Percentiles rank a stretch among this genome's conserved stretches.
These are phyloP conservation scores for Glutinoglossum americanum DNA, from an alignment of 495 filamentous ascomycete genomes.

Conservation along the genomic window DNA sequence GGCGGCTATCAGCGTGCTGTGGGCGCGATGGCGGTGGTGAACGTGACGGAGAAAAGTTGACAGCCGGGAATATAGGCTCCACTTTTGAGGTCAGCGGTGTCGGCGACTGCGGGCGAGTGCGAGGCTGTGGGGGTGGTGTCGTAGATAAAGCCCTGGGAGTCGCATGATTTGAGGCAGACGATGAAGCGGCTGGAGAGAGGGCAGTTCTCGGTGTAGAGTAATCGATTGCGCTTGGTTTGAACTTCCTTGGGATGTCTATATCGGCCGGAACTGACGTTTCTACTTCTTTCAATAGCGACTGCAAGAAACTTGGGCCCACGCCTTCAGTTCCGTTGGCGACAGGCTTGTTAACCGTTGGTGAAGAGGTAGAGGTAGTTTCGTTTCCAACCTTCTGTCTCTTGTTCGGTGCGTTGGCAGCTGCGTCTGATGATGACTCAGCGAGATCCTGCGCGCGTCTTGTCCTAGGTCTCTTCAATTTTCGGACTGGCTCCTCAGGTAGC, in stretches of 20 bases:
- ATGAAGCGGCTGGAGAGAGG: constrained; percentile 56
- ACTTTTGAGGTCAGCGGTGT: constrained; percentile 24
- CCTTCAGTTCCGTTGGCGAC: background rate
- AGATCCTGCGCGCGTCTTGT: constrained; percentile 34
- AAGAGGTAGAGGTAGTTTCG: background rate
- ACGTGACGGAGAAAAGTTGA: constrained; percentile 17
- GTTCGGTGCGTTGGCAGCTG: constrained; percentile 15
- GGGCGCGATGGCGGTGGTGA: constrained; percentile 4
- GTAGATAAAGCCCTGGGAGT: constrained; percentile 47
- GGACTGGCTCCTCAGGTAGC: constrained; percentile 35
- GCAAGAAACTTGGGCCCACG: constrained; percentile 43
- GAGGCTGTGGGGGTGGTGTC: constrained; percentile 54
- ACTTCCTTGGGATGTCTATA: constrained; percentile 26
- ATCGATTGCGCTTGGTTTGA: constrained; percentile 22
- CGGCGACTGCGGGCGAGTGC: constrained; percentile 38
- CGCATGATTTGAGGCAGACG: constrained; percentile 39
- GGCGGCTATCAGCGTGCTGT: constrained; percentile 20
- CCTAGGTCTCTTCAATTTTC: constrained; percentile 68
- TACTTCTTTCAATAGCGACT: constrained; percentile 69
- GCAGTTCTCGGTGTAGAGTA: constrained; percentile 27
- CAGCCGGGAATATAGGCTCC: constrained; percentile 37
- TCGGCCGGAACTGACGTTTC: constrained; percentile 42
- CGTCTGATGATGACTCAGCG: constrained; percentile 23
- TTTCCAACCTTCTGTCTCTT: constrained; percentile 5
- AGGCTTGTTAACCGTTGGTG: background rate